A percentile compares a stretch with the other conserved stretches of the same genome.
phyloP scores from a whole-genome alignment of 2,329 filamentous ascomycete species.

The Lizonia empirigonia region DNA sequence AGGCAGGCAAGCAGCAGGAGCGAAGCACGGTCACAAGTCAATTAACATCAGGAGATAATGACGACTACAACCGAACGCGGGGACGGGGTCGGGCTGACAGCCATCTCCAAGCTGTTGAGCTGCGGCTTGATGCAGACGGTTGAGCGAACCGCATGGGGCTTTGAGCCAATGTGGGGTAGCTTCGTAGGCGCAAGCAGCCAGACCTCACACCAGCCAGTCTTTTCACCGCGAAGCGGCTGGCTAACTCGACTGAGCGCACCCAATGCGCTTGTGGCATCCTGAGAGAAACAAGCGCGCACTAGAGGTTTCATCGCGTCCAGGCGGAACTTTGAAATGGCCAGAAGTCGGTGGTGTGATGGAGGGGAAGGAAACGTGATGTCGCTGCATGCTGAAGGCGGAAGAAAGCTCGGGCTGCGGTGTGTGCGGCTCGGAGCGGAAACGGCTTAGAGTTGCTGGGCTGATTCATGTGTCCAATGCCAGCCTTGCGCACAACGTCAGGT shows the following conservation, averaged over 20 bases:
- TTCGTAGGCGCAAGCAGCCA: slow-evolving; percentile 21
- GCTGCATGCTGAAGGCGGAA: slow-evolving; percentile 8
- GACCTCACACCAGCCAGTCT: slow-evolving; percentile 10
- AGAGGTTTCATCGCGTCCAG: slow-evolving; percentile 16
- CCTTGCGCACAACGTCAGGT: slow-evolving; percentile 4
- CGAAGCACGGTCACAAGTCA: slow-evolving; percentile 8
- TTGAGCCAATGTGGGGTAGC: slow-evolving; percentile 33
- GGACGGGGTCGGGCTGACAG: slow-evolving; percentile 22
- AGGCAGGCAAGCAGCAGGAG: slow-evolving; percentile 7
- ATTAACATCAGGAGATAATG: slow-evolving; percentile 14
- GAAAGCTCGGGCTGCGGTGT: slow-evolving; percentile 11
- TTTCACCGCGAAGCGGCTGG: slow-evolving; percentile 11
- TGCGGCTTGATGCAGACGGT: slow-evolving; percentile 33
- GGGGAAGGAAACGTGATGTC: slow-evolving; percentile 21
- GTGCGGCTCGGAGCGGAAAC: slow-evolving; percentile 9
- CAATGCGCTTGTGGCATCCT: slow-evolving; percentile 26
- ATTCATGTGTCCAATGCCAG: slow-evolving; percentile 1
- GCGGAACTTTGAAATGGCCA: slow-evolving; percentile 19
- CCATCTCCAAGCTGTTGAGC: slow-evolving; percentile 31
- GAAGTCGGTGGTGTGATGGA: slow-evolving; percentile 18
- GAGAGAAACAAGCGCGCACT: slow-evolving; percentile 8
- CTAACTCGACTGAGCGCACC: slow-evolving; percentile 16
- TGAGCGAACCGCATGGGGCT: slow-evolving; percentile 15
- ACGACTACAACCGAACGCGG: slow-evolving; percentile 19
- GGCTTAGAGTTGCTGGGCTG: not conserved